A percentile compares a stretch with the other conserved stretches of the same genome.
Evolutionary conservation across 2,329 filamentous ascomycete genomes (phyloP).

Genomic region (Alternaria tenuissima): DNA sequence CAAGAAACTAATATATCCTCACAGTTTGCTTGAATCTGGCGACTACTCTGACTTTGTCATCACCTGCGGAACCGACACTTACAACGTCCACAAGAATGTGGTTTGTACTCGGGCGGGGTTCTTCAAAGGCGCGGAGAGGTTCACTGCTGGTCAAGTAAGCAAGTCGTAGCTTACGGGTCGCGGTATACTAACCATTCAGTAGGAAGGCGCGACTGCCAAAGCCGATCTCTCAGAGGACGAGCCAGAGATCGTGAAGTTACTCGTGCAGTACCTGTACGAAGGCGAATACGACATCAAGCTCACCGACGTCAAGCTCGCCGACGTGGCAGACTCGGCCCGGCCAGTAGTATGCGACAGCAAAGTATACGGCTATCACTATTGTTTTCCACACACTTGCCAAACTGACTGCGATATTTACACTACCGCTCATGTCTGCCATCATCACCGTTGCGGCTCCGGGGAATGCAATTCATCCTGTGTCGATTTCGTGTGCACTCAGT

Average conservation of each 20-base stretch:
- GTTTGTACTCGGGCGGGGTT: neutral
- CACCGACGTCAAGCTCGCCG: neutral
- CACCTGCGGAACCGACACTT: neutral
- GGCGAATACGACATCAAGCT: constrained; percentile 15
- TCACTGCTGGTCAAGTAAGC: neutral
- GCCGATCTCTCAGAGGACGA: constrained; percentile 26
- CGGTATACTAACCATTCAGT: neutral
- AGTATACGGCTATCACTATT: too few relatives aligned
- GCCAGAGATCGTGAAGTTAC: constrained; percentile 11
- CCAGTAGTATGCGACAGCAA: too few relatives aligned
- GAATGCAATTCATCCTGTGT: neutral
- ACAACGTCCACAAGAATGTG: neutral
- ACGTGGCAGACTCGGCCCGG: neutral
- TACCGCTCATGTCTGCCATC: too few relatives aligned
- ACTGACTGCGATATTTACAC: too few relatives aligned
- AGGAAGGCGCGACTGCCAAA: neutral
- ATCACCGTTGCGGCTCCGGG: neutral
- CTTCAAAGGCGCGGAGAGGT: neutral
- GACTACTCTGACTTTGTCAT: neutral
- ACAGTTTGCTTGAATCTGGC: neutral
- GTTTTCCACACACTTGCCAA: neutral
- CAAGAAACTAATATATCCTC: neutral
- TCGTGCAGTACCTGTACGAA: constrained; percentile 31
- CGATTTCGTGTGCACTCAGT: neutral
- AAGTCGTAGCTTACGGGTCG: accelerated